Percentiles rank a stretch among this genome's conserved stretches.
Conservation (phyloP, 2,329 filamentous ascomycete species). For the Lecanoromycetidae sp. region DNA sequence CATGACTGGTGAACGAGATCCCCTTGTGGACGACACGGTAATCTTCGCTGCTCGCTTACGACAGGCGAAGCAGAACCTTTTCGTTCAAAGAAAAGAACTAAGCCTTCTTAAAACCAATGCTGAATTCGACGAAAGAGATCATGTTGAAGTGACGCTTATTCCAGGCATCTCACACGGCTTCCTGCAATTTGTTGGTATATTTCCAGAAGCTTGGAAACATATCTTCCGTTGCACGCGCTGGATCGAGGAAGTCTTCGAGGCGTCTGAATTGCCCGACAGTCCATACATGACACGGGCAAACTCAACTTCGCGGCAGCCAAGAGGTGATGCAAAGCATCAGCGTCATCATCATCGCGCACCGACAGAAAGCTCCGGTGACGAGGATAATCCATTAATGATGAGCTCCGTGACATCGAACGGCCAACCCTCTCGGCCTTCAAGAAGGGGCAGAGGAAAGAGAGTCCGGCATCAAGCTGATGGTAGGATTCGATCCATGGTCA, state of each 20-base stretch:
- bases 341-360: constrained; percentile 36
- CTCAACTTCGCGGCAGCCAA: constrained; percentile 31
- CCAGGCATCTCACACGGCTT: constrained; percentile 91
- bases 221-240: constrained; percentile 67
- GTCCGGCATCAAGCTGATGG: constrained; percentile 12
- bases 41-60: constrained; percentile 87
- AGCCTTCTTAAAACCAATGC: constrained; percentile 42
- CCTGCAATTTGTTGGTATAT: constrained; percentile 76
- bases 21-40: constrained; percentile 89
- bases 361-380: constrained; percentile 56
- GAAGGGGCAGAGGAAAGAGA: constrained; percentile 11
- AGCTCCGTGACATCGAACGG: constrained; percentile 13
- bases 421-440: neutral
- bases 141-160: constrained; percentile 71
- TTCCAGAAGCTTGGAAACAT: constrained; percentile 81
- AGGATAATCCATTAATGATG: constrained; percentile 63
- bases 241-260: constrained; percentile 64
- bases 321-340: constrained; percentile 24
- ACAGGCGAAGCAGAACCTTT: constrained; percentile 55
- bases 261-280: constrained; percentile 5
- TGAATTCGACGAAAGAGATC: constrained; percentile 58
- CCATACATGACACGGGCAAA: constrained; percentile 2
- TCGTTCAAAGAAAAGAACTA: constrained; percentile 43
- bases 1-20: constrained; percentile 87
- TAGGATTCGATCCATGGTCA: constrained; percentile 38